Evolutionary conservation across 805 yeast species (phyloP).

Genomic region (Cyberlindnera lachancei): DNA sequence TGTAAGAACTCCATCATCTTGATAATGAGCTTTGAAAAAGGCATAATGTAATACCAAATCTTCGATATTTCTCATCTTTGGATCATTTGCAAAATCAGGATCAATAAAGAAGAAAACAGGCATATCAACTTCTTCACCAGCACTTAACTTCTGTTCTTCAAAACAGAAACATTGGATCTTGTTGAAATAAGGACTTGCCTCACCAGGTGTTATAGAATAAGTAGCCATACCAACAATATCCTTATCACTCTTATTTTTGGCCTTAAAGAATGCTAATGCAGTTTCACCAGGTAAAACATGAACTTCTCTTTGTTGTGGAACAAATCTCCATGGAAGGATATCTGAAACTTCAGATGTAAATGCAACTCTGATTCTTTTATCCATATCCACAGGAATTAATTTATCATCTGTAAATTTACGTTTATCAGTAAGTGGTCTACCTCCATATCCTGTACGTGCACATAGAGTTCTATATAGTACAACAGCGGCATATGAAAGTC

Average conservation of each 20-base stretch:
- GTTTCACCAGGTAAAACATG: conserved; percentile 95
- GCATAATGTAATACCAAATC: conserved; percentile 90
- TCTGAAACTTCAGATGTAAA: conserved; percentile 92
- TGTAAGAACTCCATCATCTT: conserved; percentile 30
- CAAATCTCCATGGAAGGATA: conserved; percentile 88
- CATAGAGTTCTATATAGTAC: conserved; percentile 89
- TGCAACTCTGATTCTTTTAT: conserved; percentile 70
- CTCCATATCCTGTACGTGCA: conserved; percentile 94
- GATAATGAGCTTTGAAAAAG: conserved; percentile 60
- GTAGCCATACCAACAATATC: conserved; percentile 99
- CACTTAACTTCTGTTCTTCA: conserved; percentile 88
- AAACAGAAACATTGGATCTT: conserved; percentile 98
- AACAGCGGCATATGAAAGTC: conserved; percentile 83
- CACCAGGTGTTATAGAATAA: conserved; percentile 92
- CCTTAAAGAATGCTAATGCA: conserved; percentile 91
- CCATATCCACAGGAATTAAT: conserved; percentile 79
- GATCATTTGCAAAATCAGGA: conserved; percentile 92
- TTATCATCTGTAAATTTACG: conserved; percentile 79
- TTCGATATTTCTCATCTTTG: conserved; percentile 83
- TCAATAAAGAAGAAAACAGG: conserved; percentile 96
- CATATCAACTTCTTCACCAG: conserved; percentile 98
- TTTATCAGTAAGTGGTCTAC: conserved; percentile 85
- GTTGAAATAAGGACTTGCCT: conserved; percentile 92
- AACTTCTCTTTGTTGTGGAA: conserved; percentile 91
- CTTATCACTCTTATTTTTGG: conserved; percentile 75